Conservation (phyloP, 441 rosid genomes). For the Corymbia calophylla region DNA sequence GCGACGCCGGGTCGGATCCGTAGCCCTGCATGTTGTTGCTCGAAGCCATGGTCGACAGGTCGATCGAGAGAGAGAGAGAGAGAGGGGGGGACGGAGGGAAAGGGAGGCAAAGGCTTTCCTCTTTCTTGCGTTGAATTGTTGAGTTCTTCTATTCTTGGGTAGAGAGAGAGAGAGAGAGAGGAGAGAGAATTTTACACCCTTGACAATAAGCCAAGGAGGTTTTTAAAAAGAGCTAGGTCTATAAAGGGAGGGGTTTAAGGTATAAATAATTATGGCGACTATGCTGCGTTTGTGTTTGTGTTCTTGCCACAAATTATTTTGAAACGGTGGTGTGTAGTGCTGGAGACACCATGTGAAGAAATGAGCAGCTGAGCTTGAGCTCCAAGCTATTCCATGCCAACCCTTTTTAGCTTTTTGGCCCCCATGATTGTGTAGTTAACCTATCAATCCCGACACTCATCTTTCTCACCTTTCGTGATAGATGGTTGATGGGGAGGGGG, state of each 20-base stretch:
- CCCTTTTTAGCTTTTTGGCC: background rate
- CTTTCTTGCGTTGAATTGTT: background rate
- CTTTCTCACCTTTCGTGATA: background rate
- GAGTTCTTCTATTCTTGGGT: background rate
- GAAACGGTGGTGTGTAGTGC: background rate
- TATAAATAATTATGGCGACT: background rate
- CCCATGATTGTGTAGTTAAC: background rate
- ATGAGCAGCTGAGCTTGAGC: background rate
- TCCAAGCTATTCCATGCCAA: background rate
- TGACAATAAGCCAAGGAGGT: background rate
- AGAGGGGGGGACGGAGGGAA: background rate
- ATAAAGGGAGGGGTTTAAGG: background rate
- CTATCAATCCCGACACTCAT: background rate
- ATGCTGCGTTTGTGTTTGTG: background rate
- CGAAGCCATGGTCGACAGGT: background rate
- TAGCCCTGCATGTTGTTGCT: conserved; percentile 19
- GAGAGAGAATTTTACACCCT: background rate
- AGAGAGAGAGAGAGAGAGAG: background rate
- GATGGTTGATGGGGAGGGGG: background rate
- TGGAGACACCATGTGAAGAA: background rate
- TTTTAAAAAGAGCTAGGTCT: background rate
- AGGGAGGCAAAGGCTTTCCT: background rate
- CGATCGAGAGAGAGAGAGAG: background rate
- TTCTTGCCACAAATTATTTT: background rate
- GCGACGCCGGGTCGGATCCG: conserved; percentile 32